Percentiles rank a stretch among this genome's conserved stretches.
Conservation (phyloP, 2,329 filamentous ascomycete species). For the Exophiala oligosperma region DNA sequence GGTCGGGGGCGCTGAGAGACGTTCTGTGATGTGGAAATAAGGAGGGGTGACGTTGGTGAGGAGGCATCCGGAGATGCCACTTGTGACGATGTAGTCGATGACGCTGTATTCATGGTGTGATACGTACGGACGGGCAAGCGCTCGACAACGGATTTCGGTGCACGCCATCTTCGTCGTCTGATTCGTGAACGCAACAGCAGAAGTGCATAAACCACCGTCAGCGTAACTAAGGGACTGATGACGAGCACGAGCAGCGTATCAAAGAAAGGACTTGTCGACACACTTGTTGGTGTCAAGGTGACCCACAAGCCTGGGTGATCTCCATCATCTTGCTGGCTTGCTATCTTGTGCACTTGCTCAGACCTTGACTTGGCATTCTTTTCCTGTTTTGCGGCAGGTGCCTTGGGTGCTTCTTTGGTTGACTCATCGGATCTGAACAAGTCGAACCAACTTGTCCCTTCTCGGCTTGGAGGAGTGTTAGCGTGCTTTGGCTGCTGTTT, state of each 20-base stretch:
- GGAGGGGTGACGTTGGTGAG: constrained; percentile 76
- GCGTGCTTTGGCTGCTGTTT: constrained; percentile 1
- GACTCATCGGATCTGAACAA: constrained; percentile 18
- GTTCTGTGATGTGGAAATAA: constrained; percentile 56
- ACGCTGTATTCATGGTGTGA: constrained; percentile 72
- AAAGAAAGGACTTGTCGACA: constrained; percentile 88
- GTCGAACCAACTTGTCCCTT: constrained; percentile 17
- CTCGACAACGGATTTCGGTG: constrained; percentile 95
- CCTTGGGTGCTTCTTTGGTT: constrained; percentile 11
- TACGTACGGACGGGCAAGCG: constrained; percentile 94
- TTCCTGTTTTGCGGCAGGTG: constrained; percentile 25
- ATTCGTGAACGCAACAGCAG: constrained; percentile 86
- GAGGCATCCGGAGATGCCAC: constrained; percentile 64
- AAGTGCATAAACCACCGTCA: constrained; percentile 89
- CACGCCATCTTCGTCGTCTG: constrained; percentile 85
- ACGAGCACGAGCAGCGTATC: constrained; percentile 97
- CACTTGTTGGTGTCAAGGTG: constrained; percentile 86
- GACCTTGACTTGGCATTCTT: constrained; percentile 9
- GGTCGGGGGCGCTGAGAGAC: constrained; percentile 35
- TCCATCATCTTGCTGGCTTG: constrained; percentile 36
- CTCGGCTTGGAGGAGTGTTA: background rate
- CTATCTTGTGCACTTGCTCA: constrained; percentile 21
- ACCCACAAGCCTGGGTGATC: constrained; percentile 85
- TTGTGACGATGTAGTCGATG: constrained; percentile 57
- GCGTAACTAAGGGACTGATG: constrained; percentile 85